These are phyloP conservation scores for Carpinus viminea DNA, from an alignment of 306 rosid genomes.

Conservation along the genomic window DNA sequence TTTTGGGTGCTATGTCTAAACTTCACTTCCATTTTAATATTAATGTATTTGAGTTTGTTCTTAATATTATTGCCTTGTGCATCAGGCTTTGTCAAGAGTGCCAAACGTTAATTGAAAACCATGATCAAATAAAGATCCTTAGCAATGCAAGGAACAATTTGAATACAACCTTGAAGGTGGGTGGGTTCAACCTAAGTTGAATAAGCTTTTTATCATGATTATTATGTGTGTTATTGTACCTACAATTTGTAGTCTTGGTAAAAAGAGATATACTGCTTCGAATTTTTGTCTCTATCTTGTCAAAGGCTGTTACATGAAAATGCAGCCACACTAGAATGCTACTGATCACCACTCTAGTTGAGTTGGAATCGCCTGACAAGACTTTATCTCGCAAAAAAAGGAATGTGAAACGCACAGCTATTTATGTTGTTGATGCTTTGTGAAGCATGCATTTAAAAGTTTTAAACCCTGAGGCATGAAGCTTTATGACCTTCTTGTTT, in stretches of 20 bases:
- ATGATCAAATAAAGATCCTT: conserved; percentile 97
- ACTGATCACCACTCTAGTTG: conserved; percentile 22
- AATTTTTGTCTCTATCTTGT: conserved; percentile 17
- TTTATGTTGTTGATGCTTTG: background rate
- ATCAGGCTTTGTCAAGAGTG: conserved; percentile 90
- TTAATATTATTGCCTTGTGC: conserved; percentile 35
- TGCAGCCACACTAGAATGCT: conserved; percentile 9
- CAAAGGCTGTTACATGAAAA: conserved; percentile 21
- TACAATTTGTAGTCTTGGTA: conserved; percentile 9
- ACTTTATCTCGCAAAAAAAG: background rate
- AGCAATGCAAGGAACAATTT: conserved; percentile 97
- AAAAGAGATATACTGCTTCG: conserved; percentile 8
- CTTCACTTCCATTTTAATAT: conserved; percentile 5
- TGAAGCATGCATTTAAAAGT: background rate
- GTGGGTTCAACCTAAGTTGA: conserved; percentile 23
- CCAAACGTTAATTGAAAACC: conserved; percentile 92
- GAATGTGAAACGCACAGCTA: background rate
- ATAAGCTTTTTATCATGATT: conserved; percentile 3
- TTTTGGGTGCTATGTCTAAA: conserved; percentile 6
- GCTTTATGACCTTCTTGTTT: conserved; percentile 1
- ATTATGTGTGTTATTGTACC: conserved; percentile 6
- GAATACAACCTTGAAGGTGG: conserved; percentile 90
- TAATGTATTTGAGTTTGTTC: conserved; percentile 27
- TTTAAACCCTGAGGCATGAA: background rate
- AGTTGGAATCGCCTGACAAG: background rate